Evolutionary conservation across 495 filamentous ascomycete genomes (phyloP).

Genomic region (Articulospora tetracladia): DNA sequence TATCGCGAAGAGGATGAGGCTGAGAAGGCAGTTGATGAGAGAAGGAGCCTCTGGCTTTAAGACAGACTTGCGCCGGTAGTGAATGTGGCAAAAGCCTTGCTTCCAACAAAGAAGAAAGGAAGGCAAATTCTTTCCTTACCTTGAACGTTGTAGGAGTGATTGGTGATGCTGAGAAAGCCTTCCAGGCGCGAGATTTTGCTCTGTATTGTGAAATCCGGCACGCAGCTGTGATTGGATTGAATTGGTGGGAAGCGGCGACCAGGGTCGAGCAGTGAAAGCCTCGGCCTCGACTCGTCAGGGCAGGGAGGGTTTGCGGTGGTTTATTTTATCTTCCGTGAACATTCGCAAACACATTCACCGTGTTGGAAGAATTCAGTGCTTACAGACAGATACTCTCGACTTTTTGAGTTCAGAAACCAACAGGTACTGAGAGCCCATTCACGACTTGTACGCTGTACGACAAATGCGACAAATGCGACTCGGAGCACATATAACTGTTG

Average conservation of each 20-base stretch:
- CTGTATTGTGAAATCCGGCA: background rate
- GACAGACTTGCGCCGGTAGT: background rate
- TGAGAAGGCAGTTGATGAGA: slow-evolving; percentile 5
- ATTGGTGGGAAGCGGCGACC: background rate
- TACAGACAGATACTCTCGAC: no score
- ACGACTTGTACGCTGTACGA: no score
- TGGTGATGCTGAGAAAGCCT: slow-evolving; percentile 6
- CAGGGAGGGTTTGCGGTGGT: background rate
- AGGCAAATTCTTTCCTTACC: background rate
- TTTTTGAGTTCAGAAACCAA: no score
- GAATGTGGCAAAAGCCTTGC: background rate
- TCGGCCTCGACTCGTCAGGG: background rate
- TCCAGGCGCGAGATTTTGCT: background rate
- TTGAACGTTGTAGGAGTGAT: slow-evolving; percentile 3
- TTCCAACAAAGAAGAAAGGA: background rate
- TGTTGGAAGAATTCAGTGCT: no score
- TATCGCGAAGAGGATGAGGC: slow-evolving; percentile 15
- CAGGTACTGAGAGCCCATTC: no score
- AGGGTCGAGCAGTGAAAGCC: background rate
- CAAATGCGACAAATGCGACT: background rate
- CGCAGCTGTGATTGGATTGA: background rate
- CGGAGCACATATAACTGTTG: background rate
- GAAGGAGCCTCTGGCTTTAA: background rate
- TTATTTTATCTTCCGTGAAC: background rate
- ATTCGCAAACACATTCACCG: background rate